These are phyloP conservation scores for Eimeria maxima DNA, from an alignment of 169 alveolate species.

Conservation along the genomic window DNA sequence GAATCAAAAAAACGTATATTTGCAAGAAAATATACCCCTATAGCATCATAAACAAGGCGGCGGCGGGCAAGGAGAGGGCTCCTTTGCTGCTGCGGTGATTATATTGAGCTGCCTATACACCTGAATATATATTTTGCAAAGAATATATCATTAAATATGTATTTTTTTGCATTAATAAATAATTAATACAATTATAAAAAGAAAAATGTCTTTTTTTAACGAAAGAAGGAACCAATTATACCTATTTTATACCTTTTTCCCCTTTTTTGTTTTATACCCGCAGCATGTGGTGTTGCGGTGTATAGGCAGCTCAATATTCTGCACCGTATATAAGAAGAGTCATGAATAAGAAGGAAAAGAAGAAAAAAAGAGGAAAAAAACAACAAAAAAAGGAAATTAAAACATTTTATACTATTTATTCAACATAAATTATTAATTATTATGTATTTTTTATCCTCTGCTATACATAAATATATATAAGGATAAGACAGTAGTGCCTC, in stretches of 20 bases:
- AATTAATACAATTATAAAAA: neutral
- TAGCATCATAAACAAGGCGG: no score
- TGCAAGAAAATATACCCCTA: no score
- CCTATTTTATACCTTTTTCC: neutral
- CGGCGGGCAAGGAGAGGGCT: neutral
- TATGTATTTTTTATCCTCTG: neutral
- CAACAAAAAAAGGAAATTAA: neutral
- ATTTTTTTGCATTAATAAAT: neutral
- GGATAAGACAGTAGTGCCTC: no score
- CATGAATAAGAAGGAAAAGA: neutral
- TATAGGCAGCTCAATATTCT: neutral
- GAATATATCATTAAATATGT: no score
- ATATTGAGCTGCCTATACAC: neutral
- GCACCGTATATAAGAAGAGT: neutral
- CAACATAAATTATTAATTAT: neutral
- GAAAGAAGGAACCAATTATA: neutral
- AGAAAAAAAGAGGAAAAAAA: neutral
- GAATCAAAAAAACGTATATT: no score
- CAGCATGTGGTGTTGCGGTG: neutral
- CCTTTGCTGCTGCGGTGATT: no score
- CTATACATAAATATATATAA: no score
- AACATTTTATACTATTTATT: no score
- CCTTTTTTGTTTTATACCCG: slow-evolving; percentile 1
- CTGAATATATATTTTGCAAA: neutral
- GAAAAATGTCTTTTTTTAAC: no score